Conservation (phyloP, 495 filamentous ascomycete species). For the Penicillium roqueforti region DNA sequence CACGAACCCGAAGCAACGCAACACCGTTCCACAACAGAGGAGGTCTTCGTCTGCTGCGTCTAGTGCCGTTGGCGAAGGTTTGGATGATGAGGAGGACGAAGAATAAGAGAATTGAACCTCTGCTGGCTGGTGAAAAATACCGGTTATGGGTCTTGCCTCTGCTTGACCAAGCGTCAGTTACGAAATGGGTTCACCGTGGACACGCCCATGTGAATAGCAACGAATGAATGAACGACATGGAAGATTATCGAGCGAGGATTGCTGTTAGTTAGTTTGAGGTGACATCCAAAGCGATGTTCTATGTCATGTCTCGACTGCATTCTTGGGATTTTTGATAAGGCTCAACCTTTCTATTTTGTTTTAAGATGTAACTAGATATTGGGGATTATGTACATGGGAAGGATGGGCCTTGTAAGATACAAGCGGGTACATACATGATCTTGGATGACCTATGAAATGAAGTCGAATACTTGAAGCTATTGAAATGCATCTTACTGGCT, state of each 20-base stretch:
- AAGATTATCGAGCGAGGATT: background rate
- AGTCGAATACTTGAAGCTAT: background rate
- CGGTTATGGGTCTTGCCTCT: background rate
- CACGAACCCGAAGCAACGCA: conserved; percentile 31
- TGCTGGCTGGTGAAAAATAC: background rate
- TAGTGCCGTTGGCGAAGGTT: background rate
- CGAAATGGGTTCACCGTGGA: too few relatives aligned
- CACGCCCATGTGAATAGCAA: background rate
- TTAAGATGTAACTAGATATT: background rate
- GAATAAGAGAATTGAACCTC: background rate
- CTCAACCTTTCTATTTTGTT: background rate
- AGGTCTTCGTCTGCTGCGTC: conserved; percentile 10
- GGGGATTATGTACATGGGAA: background rate
- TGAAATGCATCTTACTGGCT: background rate
- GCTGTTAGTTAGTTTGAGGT: background rate
- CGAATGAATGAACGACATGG: background rate
- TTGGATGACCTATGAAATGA: background rate
- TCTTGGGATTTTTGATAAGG: background rate
- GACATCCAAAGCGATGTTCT: background rate
- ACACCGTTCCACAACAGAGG: conserved; percentile 16
- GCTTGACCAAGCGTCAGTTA: background rate
- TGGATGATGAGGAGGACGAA: background rate
- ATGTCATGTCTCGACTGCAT: background rate
- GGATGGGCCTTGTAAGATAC: too few relatives aligned
- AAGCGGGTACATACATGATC: background rate